phyloP scores from a whole-genome alignment of 2,329 filamentous ascomycete species.

The Aspergillus terreus region DNA sequence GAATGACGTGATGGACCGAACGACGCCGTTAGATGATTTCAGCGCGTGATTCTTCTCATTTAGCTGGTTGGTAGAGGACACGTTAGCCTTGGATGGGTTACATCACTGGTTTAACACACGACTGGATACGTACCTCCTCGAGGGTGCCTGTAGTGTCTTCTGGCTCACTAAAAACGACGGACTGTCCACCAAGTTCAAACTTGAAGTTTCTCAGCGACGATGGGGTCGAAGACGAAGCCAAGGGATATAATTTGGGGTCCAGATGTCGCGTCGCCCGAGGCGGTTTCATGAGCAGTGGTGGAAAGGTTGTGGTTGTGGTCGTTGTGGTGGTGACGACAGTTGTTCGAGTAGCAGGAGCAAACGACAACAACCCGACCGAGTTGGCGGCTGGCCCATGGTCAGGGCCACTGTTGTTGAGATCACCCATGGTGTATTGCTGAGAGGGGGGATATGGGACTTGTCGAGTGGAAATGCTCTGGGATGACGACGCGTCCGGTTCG shows the following conservation, averaged over 20 bases:
- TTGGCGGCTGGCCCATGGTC: conserved; percentile 24
- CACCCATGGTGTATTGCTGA: conserved; percentile 25
- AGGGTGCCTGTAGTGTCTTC: conserved; percentile 54
- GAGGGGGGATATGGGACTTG: conserved; percentile 9
- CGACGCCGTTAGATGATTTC: conserved; percentile 44
- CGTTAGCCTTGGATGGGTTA: conserved; percentile 2
- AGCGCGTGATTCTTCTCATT: conserved; percentile 43
- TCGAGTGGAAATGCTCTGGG: conserved; percentile 7
- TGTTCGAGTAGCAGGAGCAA: conserved; percentile 61
- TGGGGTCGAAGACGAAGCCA: conserved; percentile 79
- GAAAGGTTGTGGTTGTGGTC: conserved; percentile 76
- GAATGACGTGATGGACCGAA: conserved; percentile 45
- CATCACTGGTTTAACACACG: neutral
- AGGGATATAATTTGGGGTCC: conserved; percentile 84
- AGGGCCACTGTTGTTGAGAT: conserved; percentile 19
- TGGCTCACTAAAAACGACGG: conserved; percentile 61
- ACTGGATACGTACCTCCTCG: conserved; percentile 48
- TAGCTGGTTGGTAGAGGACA: conserved; percentile 31
- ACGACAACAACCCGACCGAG: conserved; percentile 58
- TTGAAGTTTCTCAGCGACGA: conserved; percentile 71
- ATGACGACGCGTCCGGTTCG: conserved; percentile 8
- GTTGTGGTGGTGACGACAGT: conserved; percentile 84
- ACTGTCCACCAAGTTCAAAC: conserved; percentile 63
- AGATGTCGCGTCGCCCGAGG: conserved; percentile 67
- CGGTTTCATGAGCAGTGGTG: conserved; percentile 74